A percentile compares a stretch with the other conserved stretches of the same genome.
Evolutionary conservation across 805 yeast species (phyloP).

Genomic region (Nadsonia fulvescens): DNA sequence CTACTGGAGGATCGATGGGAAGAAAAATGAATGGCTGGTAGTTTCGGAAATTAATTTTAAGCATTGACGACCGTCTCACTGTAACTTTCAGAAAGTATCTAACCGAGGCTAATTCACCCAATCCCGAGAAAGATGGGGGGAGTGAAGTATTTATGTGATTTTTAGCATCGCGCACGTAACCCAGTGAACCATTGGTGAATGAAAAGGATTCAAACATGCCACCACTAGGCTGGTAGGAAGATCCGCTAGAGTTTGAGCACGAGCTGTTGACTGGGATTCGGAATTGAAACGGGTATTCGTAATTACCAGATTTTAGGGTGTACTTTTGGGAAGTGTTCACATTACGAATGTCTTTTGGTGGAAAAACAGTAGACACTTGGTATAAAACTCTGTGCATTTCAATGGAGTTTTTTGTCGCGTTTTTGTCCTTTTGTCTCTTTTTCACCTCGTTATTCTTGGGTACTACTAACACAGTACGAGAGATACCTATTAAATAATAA

Average conservation of each 20-base stretch:
- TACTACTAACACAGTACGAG: too few relatives aligned
- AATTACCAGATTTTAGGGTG: slow-evolving; percentile 19
- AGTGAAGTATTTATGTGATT: slow-evolving; percentile 11
- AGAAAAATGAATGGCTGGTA: slow-evolving; percentile 33
- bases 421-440: slow-evolving; percentile 9
- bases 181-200: slow-evolving; percentile 7
- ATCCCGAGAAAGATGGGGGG: slow-evolving; percentile 19
- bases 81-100: slow-evolving; percentile 45
- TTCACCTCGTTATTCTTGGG: too few relatives aligned
- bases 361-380: slow-evolving; percentile 17
- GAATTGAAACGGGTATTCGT: slow-evolving; percentile 19
- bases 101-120: slow-evolving; percentile 15
- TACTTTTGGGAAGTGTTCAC: slow-evolving; percentile 11
- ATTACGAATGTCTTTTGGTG: slow-evolving; percentile 15
- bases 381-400: slow-evolving; percentile 16
- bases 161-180: slow-evolving; percentile 7
- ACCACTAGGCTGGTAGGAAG: slow-evolving; percentile 3
- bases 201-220: slow-evolving; percentile 4
- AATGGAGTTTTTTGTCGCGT: slow-evolving; percentile 8
- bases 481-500: too few relatives aligned
- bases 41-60: slow-evolving; percentile 29
- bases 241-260: too few relatives aligned
- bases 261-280: slow-evolving; percentile 16
- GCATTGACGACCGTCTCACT: slow-evolving; percentile 32
- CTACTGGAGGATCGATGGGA: slow-evolving; percentile 22